Percentiles rank a stretch among this genome's conserved stretches.
phyloP scores from a whole-genome alignment of 192 early-diverging fungal genomes.

The Gigaspora rosea region DNA sequence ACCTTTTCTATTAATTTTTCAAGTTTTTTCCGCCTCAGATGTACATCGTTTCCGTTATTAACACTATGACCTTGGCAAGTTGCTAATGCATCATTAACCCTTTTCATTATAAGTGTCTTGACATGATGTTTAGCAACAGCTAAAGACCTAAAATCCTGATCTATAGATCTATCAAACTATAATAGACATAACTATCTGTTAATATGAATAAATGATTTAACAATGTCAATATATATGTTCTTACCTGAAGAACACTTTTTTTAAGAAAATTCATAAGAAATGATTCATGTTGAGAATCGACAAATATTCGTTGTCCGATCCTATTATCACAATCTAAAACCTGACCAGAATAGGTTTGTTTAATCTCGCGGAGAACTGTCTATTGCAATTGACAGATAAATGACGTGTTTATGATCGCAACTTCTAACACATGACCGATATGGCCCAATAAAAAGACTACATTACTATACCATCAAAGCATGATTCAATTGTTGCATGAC shows the following conservation, averaged over 20 bases:
- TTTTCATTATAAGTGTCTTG: constrained; percentile 23
- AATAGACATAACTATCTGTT: background rate
- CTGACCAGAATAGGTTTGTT: constrained; percentile 21
- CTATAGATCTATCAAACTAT: constrained; percentile 31
- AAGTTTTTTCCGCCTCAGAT: background rate
- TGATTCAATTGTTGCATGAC: constrained; percentile 24
- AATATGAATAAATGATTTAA: background rate
- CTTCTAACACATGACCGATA: no score
- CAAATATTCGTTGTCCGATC: constrained; percentile 27
- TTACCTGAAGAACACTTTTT: constrained; percentile 29
- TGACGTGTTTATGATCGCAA: background rate
- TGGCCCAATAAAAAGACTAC: no score
- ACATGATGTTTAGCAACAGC: constrained; percentile 27
- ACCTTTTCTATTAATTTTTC: constrained; percentile 30
- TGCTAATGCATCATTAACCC: constrained; percentile 23
- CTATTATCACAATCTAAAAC: constrained; percentile 31
- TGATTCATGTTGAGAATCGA: constrained; percentile 32
- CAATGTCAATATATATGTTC: background rate
- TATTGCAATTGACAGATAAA: constrained; percentile 7
- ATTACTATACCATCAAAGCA: constrained; percentile 18
- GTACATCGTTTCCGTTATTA: constrained; percentile 2
- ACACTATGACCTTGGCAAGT: background rate
- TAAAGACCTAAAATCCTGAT: constrained; percentile 29
- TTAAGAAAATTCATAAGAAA: constrained; percentile 32
- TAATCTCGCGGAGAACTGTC: constrained; percentile 25